A percentile compares a stretch with the other conserved stretches of the same genome.
These are phyloP conservation scores for Sphagnum contortum DNA, from an alignment of 225 moss, liverwort and hornwort genomes.

Conservation along the genomic window DNA sequence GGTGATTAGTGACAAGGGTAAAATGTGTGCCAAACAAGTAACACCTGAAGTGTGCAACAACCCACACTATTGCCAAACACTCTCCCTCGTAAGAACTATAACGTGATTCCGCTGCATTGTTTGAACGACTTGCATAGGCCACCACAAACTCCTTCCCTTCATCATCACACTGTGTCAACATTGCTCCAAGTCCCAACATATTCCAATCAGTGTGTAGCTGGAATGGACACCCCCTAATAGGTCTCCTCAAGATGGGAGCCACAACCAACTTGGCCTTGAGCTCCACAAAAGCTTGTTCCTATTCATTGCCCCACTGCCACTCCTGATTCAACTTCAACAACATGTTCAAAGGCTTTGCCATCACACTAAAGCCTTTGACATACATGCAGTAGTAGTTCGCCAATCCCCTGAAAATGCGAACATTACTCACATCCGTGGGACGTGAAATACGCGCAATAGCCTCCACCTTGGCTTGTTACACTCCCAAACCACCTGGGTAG, in stretches of 20 bases:
- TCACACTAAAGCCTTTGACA: not conserved
- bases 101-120: not conserved
- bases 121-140: too few species aligned
- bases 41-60: not conserved
- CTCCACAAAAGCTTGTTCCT: too few species aligned
- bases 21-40: not conserved
- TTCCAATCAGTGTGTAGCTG: constrained; percentile 1
- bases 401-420: not conserved
- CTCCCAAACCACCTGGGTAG: not conserved
- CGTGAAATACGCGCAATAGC: not conserved
- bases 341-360: constrained; percentile 1
- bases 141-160: constrained; percentile 1
- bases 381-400: not conserved
- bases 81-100: not conserved
- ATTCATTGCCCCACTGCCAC: not conserved
- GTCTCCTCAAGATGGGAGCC: not conserved
- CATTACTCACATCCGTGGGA: not conserved
- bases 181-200: not conserved
- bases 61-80: not conserved
- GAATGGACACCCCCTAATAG: not conserved
- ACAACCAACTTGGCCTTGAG: too few species aligned
- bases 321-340: not conserved
- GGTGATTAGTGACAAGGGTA: not conserved
- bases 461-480: not conserved
- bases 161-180: not conserved